Conservation (phyloP, 73 alveolate species). For the Paramecium biaurelia region DNA sequence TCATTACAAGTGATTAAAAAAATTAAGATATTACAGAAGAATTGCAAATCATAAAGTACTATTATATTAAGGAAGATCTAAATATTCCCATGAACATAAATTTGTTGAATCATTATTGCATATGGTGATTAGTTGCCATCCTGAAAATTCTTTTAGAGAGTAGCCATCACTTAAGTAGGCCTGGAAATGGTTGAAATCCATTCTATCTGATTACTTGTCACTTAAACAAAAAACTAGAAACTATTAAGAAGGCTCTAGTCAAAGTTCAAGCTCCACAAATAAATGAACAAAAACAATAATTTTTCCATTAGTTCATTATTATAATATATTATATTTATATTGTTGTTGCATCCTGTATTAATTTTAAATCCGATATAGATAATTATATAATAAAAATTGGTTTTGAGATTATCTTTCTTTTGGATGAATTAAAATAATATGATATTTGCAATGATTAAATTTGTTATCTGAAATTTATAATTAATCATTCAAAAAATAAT, state of each 20-base stretch:
- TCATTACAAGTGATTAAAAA: neutral
- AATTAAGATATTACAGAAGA: constrained; percentile 5
- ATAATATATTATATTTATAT: neutral
- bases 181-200: constrained; percentile 48
- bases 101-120: constrained; percentile 44
- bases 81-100: constrained; percentile 44
- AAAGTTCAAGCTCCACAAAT: constrained; percentile 34
- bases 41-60: neutral
- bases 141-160: constrained; percentile 23
- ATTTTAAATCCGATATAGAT: too few relatives aligned
- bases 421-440: too few relatives aligned
- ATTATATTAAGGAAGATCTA: neutral
- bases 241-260: constrained; percentile 29
- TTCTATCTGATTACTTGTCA: neutral
- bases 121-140: constrained; percentile 56
- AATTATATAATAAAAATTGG: too few relatives aligned
- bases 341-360: too few relatives aligned
- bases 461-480: too few relatives aligned
- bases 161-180: constrained; percentile 27
- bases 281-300: neutral
- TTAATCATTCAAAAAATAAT: too few relatives aligned
- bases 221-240: neutral
- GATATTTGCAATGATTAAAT: too few relatives aligned
- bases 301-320: neutral
- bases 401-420: too few relatives aligned